Percentiles rank a stretch among this genome's conserved stretches.
phyloP scores from a whole-genome alignment of 495 filamentous ascomycete genomes.

The Talaromyces ruber region DNA sequence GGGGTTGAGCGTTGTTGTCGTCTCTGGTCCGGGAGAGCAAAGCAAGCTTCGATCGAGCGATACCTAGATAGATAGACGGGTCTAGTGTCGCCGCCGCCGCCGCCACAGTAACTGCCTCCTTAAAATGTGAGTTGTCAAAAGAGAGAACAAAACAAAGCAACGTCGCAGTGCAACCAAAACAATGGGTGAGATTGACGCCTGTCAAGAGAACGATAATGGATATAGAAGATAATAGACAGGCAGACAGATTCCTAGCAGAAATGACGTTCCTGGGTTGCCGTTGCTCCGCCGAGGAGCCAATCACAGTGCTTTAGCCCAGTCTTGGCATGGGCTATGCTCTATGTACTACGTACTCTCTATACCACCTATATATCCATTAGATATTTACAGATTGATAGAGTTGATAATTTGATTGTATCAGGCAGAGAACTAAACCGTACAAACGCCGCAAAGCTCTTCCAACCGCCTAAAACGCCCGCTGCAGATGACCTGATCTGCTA shows the following conservation, averaged over 20 bases:
- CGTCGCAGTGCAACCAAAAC: not conserved
- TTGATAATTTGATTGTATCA: not conserved
- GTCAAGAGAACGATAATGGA: not conserved
- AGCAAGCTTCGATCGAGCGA: not conserved
- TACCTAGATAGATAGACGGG: not conserved
- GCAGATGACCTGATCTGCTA: slow-evolving; percentile 3
- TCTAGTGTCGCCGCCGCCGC: not conserved
- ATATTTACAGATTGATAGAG: not conserved
- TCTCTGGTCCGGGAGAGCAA: not conserved
- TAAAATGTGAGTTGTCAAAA: not conserved
- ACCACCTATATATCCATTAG: not conserved
- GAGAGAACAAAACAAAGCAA: not conserved
- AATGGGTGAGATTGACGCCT: not conserved
- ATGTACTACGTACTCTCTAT: not conserved
- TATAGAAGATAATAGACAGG: not conserved
- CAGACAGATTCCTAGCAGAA: slow-evolving; percentile 9
- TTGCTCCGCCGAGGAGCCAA: not conserved
- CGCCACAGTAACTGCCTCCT: not conserved
- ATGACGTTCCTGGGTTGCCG: slow-evolving; percentile 21
- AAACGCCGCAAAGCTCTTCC: not conserved
- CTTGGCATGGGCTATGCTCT: not conserved
- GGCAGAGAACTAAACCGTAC: not conserved
- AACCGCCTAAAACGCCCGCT: not conserved
- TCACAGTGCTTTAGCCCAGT: not conserved
- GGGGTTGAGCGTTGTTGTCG: not conserved